Conservation (phyloP, 2,329 filamentous ascomycete genomes). For the Fusarium caatingaense region DNA sequence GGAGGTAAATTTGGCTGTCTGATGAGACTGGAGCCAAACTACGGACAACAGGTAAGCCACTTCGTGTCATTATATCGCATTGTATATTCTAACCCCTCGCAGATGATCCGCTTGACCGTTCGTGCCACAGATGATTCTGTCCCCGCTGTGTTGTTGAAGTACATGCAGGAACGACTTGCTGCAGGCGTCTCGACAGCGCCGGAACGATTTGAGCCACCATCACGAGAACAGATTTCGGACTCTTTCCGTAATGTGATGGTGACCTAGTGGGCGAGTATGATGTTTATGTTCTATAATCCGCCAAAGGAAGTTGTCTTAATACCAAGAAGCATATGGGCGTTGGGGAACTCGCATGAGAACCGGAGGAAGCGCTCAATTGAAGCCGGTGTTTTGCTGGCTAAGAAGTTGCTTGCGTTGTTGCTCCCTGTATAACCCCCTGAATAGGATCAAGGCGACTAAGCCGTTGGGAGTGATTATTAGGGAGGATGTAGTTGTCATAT, state of each 20-base stretch:
- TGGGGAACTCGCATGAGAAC: constrained; percentile 45
- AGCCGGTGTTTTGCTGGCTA: constrained; percentile 32
- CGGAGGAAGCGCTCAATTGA: constrained; percentile 40
- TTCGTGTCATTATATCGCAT: background rate
- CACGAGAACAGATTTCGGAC: constrained; percentile 64
- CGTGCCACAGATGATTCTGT: constrained; percentile 93
- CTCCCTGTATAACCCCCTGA: constrained; percentile 23
- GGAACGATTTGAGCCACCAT: constrained; percentile 56
- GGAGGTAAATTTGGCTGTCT: constrained; percentile 95
- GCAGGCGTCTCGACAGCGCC: constrained; percentile 58
- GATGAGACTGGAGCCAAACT: constrained; percentile 94
- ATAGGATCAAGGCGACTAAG: constrained; percentile 16
- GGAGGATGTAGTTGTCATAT: constrained; percentile 44
- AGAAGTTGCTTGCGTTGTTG: constrained; percentile 34
- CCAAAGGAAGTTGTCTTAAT: constrained; percentile 44
- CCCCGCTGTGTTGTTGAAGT: constrained; percentile 80
- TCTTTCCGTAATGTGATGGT: constrained; percentile 69
- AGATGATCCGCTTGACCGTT: constrained; percentile 97
- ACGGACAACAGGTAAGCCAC: constrained; percentile 82
- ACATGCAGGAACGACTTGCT: constrained; percentile 87
- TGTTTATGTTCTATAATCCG: constrained; percentile 41
- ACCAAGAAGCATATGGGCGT: constrained; percentile 51
- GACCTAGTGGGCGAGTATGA: constrained; percentile 41
- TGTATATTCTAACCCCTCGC: constrained; percentile 27
- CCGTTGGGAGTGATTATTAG: constrained; percentile 32